Percentiles rank a stretch among this genome's conserved stretches.
Evolutionary conservation across 2,329 filamentous ascomycete genomes (phyloP).

Genomic region (Xylaria sp.): DNA sequence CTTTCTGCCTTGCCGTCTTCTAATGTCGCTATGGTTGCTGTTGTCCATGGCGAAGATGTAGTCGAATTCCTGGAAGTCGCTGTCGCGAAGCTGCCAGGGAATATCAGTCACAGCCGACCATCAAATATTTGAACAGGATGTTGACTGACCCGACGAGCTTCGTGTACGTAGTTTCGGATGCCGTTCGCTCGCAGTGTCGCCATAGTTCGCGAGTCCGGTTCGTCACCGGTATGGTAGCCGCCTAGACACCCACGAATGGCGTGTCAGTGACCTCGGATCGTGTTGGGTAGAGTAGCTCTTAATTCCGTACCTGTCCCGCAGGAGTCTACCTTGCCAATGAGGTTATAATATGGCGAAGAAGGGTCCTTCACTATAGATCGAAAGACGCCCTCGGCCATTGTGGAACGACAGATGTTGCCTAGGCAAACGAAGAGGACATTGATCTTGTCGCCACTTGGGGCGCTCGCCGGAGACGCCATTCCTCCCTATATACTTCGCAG

Average conservation of each 20-base stretch:
- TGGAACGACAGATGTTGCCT: conserved; percentile 93
- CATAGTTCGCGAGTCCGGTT: conserved; percentile 86
- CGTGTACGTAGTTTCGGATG: conserved; percentile 81
- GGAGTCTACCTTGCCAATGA: conserved; percentile 80
- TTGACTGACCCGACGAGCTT: conserved; percentile 74
- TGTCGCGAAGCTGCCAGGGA: conserved; percentile 60
- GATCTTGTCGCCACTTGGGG: conserved; percentile 51
- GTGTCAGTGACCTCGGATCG: conserved; percentile 9
- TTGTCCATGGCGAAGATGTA: conserved; percentile 96
- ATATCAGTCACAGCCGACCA: not conserved
- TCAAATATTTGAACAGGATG: not conserved
- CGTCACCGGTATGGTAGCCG: conserved; percentile 82
- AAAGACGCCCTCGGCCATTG: conserved; percentile 97
- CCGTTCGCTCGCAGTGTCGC: conserved; percentile 77
- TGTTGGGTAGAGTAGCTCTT: not conserved
- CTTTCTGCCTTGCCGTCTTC: conserved; percentile 65
- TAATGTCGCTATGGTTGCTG: conserved; percentile 83
- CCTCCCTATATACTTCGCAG: not conserved
- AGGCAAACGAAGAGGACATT: conserved; percentile 95
- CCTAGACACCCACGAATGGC: conserved; percentile 55
- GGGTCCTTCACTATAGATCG: conserved; percentile 71
- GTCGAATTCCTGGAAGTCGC: conserved; percentile 87
- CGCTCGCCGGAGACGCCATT: conserved; percentile 37
- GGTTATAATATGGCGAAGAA: conserved; percentile 63
- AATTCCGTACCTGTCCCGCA: conserved; percentile 76